Evolutionary conservation across 441 rosid genomes (phyloP), one percentile per base, ranked within the genome.

Genomic region (Heliophila coronopifolia): DNA sequence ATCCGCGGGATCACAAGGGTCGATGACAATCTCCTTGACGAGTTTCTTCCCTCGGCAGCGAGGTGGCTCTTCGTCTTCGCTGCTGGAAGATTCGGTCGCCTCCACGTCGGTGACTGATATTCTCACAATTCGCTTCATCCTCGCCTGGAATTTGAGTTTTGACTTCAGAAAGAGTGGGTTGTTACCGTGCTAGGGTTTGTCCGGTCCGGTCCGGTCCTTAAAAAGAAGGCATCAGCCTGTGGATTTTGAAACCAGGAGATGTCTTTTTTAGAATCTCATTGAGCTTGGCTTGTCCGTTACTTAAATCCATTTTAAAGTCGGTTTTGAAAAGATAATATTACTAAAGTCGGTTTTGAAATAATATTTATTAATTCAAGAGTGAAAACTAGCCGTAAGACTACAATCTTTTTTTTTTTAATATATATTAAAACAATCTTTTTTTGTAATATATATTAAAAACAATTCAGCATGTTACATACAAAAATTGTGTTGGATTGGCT

Each of bases 31-130:
- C 67, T 86, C 92, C 32, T 63, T 79, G 8, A 86, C 73, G 9
- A 70, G 73, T 7, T 75, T 76, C 62, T 77, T 90, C 37, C 84
- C 90, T 27, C 94, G 61, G 32, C 43, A 79, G 3, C 84, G 71
- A 0, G 48, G 40, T 1, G 51, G 18, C 15, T 50, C 66, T 1
- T 56, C 76, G 9, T 83, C 94, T 15, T 90, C 98, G 12, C 82
- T 95, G 61, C 96, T 79, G 12, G 94, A 87, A 6, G 96, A 90
- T 50, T 90, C 96, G 9, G 98, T 90, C 1, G 98, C 94, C 4
- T 86, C 84, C 0, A 51, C 68, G 55, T 90, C 98, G 3, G 83
- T 80, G 16, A 77, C 56, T 0, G 82, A 73, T 24, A 90, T 68
- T 42, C 96, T 70, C 3, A 86, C 77, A 7, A 78, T 44, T 35